Conservation (phyloP, 164 flowering plant species). For the Warburgia ugandensis region DNA sequence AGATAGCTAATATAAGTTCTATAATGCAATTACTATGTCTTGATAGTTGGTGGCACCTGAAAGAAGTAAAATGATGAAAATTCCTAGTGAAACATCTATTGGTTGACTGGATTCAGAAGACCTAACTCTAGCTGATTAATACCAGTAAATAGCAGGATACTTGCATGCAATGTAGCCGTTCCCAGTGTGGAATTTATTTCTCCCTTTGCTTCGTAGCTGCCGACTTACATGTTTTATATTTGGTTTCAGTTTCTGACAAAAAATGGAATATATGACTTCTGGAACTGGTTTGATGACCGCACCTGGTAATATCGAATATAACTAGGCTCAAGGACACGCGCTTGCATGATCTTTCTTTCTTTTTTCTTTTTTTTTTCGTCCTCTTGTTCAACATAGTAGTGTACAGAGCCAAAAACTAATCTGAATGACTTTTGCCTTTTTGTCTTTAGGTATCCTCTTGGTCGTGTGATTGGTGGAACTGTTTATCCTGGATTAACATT, state of each 20-base stretch:
- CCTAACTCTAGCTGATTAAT: too few relatives aligned
- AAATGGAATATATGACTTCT: conserved; percentile 95
- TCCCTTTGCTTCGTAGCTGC: background rate
- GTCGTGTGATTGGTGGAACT: conserved; percentile 99
- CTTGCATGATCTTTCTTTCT: background rate
- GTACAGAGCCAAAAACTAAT: background rate
- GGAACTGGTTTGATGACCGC: conserved; percentile 99
- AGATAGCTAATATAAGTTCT: too few relatives aligned
- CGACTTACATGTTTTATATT: conserved; percentile 9
- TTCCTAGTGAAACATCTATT: too few relatives aligned
- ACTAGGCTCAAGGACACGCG: background rate
- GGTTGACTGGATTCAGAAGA: too few relatives aligned
- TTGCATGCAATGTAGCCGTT: too few relatives aligned
- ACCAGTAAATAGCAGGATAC: too few relatives aligned
- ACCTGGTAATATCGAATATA: conserved; percentile 63
- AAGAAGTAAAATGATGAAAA: too few relatives aligned
- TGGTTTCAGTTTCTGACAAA: conserved; percentile 76
- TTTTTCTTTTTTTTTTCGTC: too few relatives aligned
- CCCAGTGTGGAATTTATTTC: too few relatives aligned
- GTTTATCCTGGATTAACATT: conserved; percentile 97
- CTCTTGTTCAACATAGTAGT: too few relatives aligned
- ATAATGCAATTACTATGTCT: too few relatives aligned
- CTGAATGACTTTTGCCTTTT: background rate
- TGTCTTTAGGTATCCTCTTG: conserved; percentile 85
- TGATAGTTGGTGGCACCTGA: too few relatives aligned